Conservation (phyloP, 306 rosid species). For the Crataegus laevigata region DNA sequence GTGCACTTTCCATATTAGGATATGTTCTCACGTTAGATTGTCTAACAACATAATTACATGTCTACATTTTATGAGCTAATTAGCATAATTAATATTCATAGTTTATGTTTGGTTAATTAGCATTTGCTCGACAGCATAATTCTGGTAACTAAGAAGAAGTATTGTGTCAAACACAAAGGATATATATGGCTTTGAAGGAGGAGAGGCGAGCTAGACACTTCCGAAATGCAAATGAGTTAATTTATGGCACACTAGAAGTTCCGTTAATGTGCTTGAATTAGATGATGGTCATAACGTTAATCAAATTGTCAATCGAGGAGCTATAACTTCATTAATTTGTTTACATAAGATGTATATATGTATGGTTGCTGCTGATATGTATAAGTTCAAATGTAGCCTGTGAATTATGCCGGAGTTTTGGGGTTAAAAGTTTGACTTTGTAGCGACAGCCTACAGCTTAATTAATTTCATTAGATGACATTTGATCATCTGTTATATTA, state of each 20-base stretch:
- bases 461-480: background rate
- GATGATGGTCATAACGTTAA: background rate
- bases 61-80: no score
- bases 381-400: background rate
- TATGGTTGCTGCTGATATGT: background rate
- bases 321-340: no score
- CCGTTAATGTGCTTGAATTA: background rate
- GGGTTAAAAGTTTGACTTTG: background rate
- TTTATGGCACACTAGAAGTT: background rate
- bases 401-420: background rate
- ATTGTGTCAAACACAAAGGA: background rate
- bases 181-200: background rate
- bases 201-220: background rate
- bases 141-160: background rate
- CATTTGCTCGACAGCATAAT: background rate
- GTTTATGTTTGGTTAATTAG: no score
- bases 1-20: background rate
- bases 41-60: no score
- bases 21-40: no score
- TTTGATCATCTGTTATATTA: background rate
- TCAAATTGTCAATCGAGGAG: background rate
- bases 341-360: background rate
- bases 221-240: background rate
- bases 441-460: background rate
- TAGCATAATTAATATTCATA: no score